These are phyloP conservation scores for Gypsophila paniculata DNA, from an alignment of 179 eudicot species.

Conservation along the genomic window DNA sequence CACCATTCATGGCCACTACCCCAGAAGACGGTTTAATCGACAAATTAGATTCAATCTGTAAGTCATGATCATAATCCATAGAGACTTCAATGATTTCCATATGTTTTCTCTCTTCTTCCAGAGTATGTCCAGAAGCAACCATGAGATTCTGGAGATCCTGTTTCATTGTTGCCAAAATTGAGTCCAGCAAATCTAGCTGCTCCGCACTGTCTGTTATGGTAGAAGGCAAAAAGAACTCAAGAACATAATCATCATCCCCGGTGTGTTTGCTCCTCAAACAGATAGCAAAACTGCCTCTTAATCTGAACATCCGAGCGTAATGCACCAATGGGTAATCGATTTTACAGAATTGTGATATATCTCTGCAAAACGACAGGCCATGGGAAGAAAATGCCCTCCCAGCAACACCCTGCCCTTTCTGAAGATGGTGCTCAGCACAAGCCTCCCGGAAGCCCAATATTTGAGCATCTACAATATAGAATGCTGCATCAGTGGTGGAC, in stretches of 20 bases:
- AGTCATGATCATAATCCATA: slow-evolving; percentile 39
- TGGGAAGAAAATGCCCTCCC: slow-evolving; percentile 71
- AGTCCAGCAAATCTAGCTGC: slow-evolving; percentile 53
- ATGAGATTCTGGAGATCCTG: slow-evolving; percentile 58
- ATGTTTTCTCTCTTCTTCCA: slow-evolving; percentile 57
- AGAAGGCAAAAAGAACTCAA: slow-evolving; percentile 82
- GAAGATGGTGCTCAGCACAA: slow-evolving; percentile 92
- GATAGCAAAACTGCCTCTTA: slow-evolving; percentile 67
- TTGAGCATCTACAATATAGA: slow-evolving; percentile 82
- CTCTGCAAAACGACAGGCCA: slow-evolving; percentile 61
- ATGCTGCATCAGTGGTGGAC: slow-evolving; percentile 91
- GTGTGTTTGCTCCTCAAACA: slow-evolving; percentile 77
- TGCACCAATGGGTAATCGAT: slow-evolving; percentile 87
- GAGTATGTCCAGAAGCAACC: slow-evolving; percentile 68
- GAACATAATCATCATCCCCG: slow-evolving; percentile 76
- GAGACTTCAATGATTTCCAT: slow-evolving; percentile 53
- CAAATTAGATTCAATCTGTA: slow-evolving; percentile 34
- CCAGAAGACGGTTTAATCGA: slow-evolving; percentile 25
- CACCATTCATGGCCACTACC: slow-evolving; percentile 33
- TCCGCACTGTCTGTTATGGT: slow-evolving; percentile 36
- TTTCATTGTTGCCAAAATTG: slow-evolving; percentile 63
- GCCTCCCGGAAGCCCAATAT: slow-evolving; percentile 97
- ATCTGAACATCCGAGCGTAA: slow-evolving; percentile 83
- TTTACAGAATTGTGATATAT: slow-evolving; percentile 67
- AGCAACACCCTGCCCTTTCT: slow-evolving; percentile 89